Percentiles rank a stretch among this genome's conserved stretches.
phyloP scores from a whole-genome alignment of 345 rosid genomes.

The Hibiscus trionum region DNA sequence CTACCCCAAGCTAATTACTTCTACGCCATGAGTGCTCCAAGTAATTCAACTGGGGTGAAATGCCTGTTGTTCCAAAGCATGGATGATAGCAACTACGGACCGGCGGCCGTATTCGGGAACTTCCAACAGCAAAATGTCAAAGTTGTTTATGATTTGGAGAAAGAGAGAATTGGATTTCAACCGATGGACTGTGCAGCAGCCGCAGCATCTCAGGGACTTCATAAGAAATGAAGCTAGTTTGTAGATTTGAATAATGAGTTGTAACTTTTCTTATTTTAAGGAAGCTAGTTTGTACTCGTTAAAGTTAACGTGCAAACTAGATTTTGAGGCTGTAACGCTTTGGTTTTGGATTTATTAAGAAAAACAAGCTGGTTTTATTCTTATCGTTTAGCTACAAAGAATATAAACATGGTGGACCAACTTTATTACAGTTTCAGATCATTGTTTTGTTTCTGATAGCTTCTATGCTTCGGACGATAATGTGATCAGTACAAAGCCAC shows the following conservation, averaged over 20 bases:
- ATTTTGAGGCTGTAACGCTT: slow-evolving; percentile 1
- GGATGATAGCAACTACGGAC: slow-evolving; percentile 67
- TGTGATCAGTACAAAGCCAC: background rate
- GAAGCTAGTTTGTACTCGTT: slow-evolving; percentile 9
- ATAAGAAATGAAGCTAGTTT: slow-evolving; percentile 22
- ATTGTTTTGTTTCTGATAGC: too few relatives aligned
- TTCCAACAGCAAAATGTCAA: slow-evolving; percentile 80
- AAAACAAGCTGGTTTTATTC: slow-evolving; percentile 15
- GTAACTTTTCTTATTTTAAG: background rate
- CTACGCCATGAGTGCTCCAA: slow-evolving; percentile 70
- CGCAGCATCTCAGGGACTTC: slow-evolving; percentile 46
- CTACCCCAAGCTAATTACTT: slow-evolving; percentile 54
- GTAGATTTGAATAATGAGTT: background rate
- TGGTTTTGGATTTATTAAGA: slow-evolving; percentile 5
- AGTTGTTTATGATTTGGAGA: slow-evolving; percentile 73
- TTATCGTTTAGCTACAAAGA: slow-evolving; percentile 1
- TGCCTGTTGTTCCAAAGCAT: slow-evolving; percentile 63
- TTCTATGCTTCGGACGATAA: too few relatives aligned
- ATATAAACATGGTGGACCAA: slow-evolving; percentile 12
- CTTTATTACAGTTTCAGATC: background rate
- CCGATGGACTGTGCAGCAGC: slow-evolving; percentile 64
- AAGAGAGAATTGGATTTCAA: slow-evolving; percentile 68
- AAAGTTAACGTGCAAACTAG: slow-evolving; percentile 1
- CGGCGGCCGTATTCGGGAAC: slow-evolving; percentile 72
- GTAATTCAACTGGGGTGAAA: slow-evolving; percentile 53